Conservation (phyloP, 805 yeast genomes). For the Blastobotrys robertii region DNA sequence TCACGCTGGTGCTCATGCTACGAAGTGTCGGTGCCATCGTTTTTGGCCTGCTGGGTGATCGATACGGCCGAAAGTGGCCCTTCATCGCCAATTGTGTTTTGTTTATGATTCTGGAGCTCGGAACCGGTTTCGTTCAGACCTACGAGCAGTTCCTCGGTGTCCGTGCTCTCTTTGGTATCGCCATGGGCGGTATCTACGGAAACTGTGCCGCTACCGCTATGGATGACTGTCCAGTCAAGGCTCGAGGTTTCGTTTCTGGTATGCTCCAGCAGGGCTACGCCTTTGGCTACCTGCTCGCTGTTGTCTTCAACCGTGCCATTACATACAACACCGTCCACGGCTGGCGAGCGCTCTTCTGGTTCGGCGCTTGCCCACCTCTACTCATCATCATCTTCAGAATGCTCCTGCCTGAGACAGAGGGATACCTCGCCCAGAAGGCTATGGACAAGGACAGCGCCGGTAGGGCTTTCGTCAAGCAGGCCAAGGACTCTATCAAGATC, state of each 20-base stretch:
- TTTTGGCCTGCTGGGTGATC: constrained; percentile 54
- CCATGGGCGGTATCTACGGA: constrained; percentile 67
- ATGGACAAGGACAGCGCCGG: constrained; percentile 12
- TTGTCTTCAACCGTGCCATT: constrained; percentile 55
- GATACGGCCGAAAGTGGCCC: constrained; percentile 61
- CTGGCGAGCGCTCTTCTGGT: constrained; percentile 71
- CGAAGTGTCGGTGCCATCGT: constrained; percentile 62
- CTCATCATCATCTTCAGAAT: constrained; percentile 49
- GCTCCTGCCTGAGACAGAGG: constrained; percentile 50
- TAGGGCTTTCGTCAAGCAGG: constrained; percentile 20
- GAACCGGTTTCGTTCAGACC: constrained; percentile 55
- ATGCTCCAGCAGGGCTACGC: constrained; percentile 76
- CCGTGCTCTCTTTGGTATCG: constrained; percentile 56
- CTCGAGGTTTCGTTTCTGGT: constrained; percentile 57
- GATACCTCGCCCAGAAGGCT: constrained; percentile 32
- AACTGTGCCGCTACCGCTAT: constrained; percentile 57
- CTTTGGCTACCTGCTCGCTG: constrained; percentile 57
- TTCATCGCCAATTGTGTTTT: constrained; percentile 42
- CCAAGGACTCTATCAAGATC: constrained; percentile 31
- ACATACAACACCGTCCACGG: constrained; percentile 37
- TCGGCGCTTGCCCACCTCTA: constrained; percentile 57
- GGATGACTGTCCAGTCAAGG: constrained; percentile 50
- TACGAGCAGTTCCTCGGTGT: constrained; percentile 49
- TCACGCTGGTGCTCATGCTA: constrained; percentile 61
- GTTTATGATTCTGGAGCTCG: constrained; percentile 50